Conservation (phyloP, 192 early-diverging fungal genomes). For the Podila minutissima region DNA sequence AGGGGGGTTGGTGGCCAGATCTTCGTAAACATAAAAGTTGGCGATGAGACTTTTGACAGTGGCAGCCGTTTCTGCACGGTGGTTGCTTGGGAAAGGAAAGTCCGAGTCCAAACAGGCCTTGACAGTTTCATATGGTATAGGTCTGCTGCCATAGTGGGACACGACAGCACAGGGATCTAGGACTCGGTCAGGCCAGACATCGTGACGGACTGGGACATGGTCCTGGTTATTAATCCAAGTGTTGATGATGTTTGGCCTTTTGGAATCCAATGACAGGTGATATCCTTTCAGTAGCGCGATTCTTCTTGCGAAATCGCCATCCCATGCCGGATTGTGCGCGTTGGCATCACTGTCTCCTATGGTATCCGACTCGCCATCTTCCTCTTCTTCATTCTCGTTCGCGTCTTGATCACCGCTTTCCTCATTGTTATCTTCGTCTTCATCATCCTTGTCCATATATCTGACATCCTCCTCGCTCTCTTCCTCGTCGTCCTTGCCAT, state of each 20-base stretch:
- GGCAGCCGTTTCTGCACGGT: constrained; percentile 15
- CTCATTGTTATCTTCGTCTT: neutral
- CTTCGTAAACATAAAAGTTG: constrained; percentile 33
- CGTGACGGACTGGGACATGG: constrained; percentile 6
- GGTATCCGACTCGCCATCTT: neutral
- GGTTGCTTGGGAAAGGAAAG: constrained; percentile 8
- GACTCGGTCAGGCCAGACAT: neutral
- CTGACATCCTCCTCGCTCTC: neutral
- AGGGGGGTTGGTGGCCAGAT: constrained; percentile 13
- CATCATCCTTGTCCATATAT: neutral
- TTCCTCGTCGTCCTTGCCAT: too few relatives aligned
- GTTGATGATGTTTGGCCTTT: neutral
- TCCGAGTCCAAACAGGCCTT: constrained; percentile 21
- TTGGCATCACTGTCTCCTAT: neutral
- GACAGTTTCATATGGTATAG: constrained; percentile 14
- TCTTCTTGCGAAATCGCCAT: neutral
- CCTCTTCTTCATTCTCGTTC: neutral
- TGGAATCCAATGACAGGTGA: neutral
- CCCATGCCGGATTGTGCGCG: neutral
- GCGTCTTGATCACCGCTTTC: neutral
- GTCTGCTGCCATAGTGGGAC: neutral
- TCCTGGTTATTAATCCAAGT: neutral
- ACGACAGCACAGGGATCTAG: constrained; percentile 12
- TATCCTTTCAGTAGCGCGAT: too few relatives aligned
- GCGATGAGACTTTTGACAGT: constrained; percentile 25